Conservation (phyloP, 2,329 filamentous ascomycete species). For the Pseudocercospora musae region DNA sequence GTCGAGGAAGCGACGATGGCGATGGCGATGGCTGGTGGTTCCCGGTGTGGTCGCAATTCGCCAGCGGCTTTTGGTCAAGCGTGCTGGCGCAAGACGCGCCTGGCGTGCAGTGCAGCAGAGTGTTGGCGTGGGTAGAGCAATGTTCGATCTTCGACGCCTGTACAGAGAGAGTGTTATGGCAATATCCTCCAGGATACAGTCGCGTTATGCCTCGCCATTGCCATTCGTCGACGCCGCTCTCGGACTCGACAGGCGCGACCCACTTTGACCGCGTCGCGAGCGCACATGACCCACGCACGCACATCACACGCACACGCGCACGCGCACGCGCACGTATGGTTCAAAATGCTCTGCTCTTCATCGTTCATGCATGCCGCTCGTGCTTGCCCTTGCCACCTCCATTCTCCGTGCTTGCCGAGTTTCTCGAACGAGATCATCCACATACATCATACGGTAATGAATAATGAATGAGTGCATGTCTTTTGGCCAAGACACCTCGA, state of each 20-base stretch:
- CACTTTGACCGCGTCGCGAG: not conserved
- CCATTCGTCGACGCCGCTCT: not conserved
- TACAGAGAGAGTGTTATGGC: not conserved
- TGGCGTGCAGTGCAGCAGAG: not conserved
- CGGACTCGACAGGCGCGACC: not conserved
- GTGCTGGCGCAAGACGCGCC: constrained; percentile 1
- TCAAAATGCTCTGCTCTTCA: too few species aligned
- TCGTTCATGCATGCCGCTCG: too few species aligned
- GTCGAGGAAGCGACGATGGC: not conserved
- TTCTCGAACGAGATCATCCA: not conserved
- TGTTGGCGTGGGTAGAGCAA: too few species aligned
- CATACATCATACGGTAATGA: not conserved
- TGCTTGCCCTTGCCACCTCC: not conserved
- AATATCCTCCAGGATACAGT: not conserved
- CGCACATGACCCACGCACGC: too few species aligned
- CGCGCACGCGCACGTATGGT: too few species aligned
- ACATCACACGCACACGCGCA: too few species aligned
- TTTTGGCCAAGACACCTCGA: not conserved
- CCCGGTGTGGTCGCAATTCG: not conserved
- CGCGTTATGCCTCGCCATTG: not conserved
- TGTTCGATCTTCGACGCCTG: not conserved
- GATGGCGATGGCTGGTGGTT: not conserved
- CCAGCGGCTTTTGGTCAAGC: not conserved
- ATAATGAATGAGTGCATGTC: not conserved
- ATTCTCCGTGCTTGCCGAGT: not conserved